Evolutionary conservation across 495 filamentous ascomycete genomes (phyloP).

Genomic region (Xylaria acuta): DNA sequence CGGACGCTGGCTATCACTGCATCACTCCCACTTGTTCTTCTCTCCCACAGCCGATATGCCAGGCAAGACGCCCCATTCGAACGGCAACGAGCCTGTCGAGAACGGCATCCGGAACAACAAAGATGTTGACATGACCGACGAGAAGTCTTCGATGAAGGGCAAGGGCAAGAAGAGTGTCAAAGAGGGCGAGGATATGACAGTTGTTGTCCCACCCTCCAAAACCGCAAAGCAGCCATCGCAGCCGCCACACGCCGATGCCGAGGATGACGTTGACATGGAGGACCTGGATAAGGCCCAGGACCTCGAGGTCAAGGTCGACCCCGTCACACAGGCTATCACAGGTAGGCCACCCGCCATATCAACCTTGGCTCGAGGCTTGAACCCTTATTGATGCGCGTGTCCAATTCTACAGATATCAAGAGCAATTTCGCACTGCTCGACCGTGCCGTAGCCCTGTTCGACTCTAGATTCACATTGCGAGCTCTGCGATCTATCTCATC

Average conservation of each 20-base stretch:
- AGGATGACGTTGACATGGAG: constrained; percentile 79
- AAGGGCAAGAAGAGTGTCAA: constrained; percentile 69
- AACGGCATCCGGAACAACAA: constrained; percentile 78
- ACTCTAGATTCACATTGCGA: constrained; percentile 90
- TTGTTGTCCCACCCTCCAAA: constrained; percentile 83
- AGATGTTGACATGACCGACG: constrained; percentile 83
- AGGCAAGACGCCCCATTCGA: constrained; percentile 73
- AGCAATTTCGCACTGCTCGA: constrained; percentile 90
- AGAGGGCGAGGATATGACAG: constrained; percentile 78
- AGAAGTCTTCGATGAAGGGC: constrained; percentile 60
- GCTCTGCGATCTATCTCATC: constrained; percentile 94
- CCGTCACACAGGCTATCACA: constrained; percentile 62
- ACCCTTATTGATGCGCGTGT: background rate
- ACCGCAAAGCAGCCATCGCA: constrained; percentile 67
- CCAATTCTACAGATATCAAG: constrained; percentile 75
- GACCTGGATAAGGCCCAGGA: constrained; percentile 63
- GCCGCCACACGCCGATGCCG: constrained; percentile 63
- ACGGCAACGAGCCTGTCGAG: constrained; percentile 74
- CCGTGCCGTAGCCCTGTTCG: constrained; percentile 90
- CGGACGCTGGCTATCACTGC: constrained; percentile 24
- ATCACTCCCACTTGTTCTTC: constrained; percentile 16
- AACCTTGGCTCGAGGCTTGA: background rate
- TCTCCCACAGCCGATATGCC: constrained; percentile 49
- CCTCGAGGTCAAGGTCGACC: constrained; percentile 69
- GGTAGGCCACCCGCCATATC: constrained; percentile 43